Evolutionary conservation across 495 filamentous ascomycete species (phyloP), one percentile per base, ranked within the genome.

Genomic region (Penicillium waksmanii): DNA sequence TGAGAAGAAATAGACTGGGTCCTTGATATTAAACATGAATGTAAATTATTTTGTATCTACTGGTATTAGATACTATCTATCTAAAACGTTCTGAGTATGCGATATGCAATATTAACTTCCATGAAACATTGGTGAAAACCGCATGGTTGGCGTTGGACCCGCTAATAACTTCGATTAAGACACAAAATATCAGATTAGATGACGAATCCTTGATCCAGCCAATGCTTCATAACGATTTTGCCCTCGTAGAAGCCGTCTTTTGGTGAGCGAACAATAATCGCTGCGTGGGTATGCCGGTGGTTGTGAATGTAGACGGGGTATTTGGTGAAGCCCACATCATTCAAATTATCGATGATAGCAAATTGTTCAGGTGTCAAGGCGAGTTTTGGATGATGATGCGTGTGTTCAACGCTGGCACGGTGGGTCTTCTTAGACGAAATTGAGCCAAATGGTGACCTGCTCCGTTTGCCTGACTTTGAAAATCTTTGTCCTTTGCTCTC

Each of bases 241-340:
- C 94, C 95, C 73, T 97, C 93, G 5, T 78, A 75, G 62, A 90
- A 95, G 8, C 68, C 76, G 55, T 77, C 68, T 69, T 84, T 85
- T 17, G 85, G 77, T 59, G 69, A 81, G 53, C 95, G 81, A 31
- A 94, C 85, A 65, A 98, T 89, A 53, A 98, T 96, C 1, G 94
- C 94, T 0, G 94, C 95, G 70, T 98, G 95, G 48, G 81, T 89
- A 66, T 96, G 93, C 33, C 79, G 69, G 43, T 83, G 82, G 3
- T 92, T 87, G 49, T 96, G 91, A 42, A 98, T 97, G 74, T 89
- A 87, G 4, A 96, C 90, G 0, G 85, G 87, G 73, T 90, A 94
- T 73, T 95, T 97, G 18, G 81, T 82, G 75, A 89, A 93, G 10
- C 88, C 87, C 0, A 96, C 78, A 10, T 76, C 69, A 66, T 97